phyloP scores from a whole-genome alignment of 495 filamentous ascomycete species.

The Haplographium delicatum region DNA sequence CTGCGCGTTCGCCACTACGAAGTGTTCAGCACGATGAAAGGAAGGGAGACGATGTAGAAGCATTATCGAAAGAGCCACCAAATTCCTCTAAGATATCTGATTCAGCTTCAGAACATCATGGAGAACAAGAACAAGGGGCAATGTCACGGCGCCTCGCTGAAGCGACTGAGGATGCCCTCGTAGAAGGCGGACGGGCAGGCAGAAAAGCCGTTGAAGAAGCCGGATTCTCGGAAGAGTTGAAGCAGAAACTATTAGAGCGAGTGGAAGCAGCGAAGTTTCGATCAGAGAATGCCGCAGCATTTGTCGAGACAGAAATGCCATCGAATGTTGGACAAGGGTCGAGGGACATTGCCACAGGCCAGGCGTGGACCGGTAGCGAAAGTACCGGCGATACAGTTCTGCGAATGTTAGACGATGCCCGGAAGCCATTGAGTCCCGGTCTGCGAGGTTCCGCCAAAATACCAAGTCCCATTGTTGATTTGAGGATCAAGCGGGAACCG shows the following conservation, averaged over 20 bases:
- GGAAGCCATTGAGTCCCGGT: constrained; percentile 60
- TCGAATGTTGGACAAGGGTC: constrained; percentile 64
- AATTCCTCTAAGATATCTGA: neutral
- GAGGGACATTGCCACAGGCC: constrained; percentile 61
- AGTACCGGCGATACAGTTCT: constrained; percentile 66
- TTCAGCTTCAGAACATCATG: neutral
- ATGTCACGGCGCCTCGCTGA: constrained; percentile 71
- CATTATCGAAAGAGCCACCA: neutral
- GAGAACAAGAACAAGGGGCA: constrained; percentile 40
- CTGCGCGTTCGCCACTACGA: constrained; percentile 16
- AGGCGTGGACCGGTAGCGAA: constrained; percentile 78
- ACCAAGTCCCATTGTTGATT: constrained; percentile 52
- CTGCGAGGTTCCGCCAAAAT: constrained; percentile 42
- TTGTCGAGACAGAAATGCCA: constrained; percentile 61
- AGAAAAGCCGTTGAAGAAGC: constrained; percentile 74
- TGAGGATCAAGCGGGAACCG: constrained; percentile 45
- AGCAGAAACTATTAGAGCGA: constrained; percentile 64
- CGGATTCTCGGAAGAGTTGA: constrained; percentile 84
- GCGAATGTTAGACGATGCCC: constrained; percentile 81
- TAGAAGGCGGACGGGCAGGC: constrained; percentile 65
- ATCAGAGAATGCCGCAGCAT: constrained; percentile 61
- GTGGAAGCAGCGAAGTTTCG: constrained; percentile 66
- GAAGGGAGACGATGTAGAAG: constrained; percentile 14
- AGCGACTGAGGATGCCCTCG: constrained; percentile 74
- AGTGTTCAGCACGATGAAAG: neutral